Conservation (phyloP, 116 monocot species). For the Cymodocea nodosa region DNA sequence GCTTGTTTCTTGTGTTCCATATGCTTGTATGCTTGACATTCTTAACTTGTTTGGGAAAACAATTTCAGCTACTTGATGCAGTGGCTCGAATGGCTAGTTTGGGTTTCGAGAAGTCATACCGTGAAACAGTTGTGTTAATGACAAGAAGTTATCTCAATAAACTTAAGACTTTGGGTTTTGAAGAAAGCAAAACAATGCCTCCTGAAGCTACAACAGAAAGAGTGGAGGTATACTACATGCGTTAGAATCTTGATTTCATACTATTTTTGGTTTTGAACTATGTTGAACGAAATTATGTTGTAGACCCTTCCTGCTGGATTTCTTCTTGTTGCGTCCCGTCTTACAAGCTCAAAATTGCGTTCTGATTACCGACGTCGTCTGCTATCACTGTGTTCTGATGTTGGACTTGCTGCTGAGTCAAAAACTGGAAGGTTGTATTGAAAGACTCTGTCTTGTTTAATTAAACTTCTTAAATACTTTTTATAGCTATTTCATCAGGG, state of each 20-base stretch:
- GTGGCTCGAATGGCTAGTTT: constrained; percentile 83
- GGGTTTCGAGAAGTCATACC: constrained; percentile 98
- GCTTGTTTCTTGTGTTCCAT: background rate
- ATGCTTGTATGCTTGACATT: too few species aligned
- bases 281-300: constrained; percentile 13
- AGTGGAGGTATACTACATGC: constrained; percentile 42
- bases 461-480: too few species aligned
- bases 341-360: constrained; percentile 62
- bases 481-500: too few species aligned
- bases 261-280: background rate
- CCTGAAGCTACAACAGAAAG: constrained; percentile 79
- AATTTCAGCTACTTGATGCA: constrained; percentile 84
- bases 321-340: constrained; percentile 72
- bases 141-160: constrained; percentile 94
- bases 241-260: background rate
- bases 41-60: too few species aligned
- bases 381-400: constrained; percentile 96
- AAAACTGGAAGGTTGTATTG: constrained; percentile 68
- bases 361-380: constrained; percentile 81
- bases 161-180: constrained; percentile 57
- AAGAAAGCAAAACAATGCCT: constrained; percentile 43
- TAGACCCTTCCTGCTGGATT: constrained; percentile 98
- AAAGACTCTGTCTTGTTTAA: background rate
- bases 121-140: constrained; percentile 95
- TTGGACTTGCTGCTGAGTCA: constrained; percentile 92